A percentile compares a stretch with the other conserved stretches of the same genome.
These are phyloP conservation scores for Neurospora cerealis DNA, from an alignment of 495 filamentous ascomycete species.

Conservation along the genomic window DNA sequence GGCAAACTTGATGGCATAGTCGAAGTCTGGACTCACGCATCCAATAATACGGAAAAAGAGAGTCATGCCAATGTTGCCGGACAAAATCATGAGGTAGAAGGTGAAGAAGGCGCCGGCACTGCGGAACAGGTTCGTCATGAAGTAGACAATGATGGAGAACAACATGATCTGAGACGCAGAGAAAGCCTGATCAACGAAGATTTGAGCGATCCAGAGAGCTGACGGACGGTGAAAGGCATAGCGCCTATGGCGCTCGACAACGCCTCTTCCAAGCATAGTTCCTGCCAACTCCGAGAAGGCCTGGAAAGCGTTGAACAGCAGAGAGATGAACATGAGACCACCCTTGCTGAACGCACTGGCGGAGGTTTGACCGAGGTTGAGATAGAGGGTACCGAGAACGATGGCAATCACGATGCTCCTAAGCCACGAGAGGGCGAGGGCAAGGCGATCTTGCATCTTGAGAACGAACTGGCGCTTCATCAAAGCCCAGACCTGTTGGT, in stretches of 20 bases:
- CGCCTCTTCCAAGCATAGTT: constrained; percentile 63
- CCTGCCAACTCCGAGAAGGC: constrained; percentile 62
- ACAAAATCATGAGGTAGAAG: constrained; percentile 62
- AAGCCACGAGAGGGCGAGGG: constrained; percentile 63
- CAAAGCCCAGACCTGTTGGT: constrained; percentile 69
- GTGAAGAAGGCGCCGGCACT: constrained; percentile 68
- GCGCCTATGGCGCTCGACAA: constrained; percentile 70
- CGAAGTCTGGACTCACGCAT: constrained; percentile 72
- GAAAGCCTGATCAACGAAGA: constrained; percentile 67
- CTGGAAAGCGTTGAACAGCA: constrained; percentile 74
- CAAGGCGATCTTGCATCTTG: constrained; percentile 77
- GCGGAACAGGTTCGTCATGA: constrained; percentile 59
- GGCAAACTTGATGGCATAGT: constrained; percentile 76
- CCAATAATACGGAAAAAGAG: constrained; percentile 71
- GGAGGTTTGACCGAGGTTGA: constrained; percentile 54
- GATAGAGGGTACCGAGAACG: constrained; percentile 68
- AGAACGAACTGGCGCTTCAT: constrained; percentile 76
- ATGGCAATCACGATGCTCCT: constrained; percentile 68
- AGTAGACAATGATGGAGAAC: constrained; percentile 71
- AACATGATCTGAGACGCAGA: constrained; percentile 55
- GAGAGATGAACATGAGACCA: constrained; percentile 63
- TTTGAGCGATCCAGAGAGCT: constrained; percentile 71
- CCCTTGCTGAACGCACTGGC: constrained; percentile 68
- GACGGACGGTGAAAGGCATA: constrained; percentile 73
- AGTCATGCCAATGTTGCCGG: constrained; percentile 67